Conservation (phyloP, 2,329 filamentous ascomycete species). For the Saccharata proteae region DNA sequence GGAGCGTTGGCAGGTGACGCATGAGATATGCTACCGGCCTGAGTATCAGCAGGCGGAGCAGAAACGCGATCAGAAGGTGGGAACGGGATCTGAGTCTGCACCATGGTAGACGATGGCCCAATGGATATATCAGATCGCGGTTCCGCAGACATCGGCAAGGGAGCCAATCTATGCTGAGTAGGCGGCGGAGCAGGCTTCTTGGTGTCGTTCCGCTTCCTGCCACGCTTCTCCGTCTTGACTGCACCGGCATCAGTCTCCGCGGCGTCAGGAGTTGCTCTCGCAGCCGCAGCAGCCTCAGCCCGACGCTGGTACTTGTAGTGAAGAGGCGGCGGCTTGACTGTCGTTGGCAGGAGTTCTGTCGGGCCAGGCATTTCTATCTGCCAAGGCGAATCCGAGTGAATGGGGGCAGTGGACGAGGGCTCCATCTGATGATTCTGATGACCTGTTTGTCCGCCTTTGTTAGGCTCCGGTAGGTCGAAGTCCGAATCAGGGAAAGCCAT, state of each 20-base stretch:
- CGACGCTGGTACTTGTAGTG: conserved; percentile 6
- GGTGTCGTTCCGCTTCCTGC: conserved; percentile 7
- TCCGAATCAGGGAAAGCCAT: conserved; percentile 59
- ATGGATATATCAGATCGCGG: no score
- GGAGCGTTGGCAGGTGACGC: no score
- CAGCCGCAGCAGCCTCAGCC: no score
- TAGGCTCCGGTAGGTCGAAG: conserved; percentile 25
- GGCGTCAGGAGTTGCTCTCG: background rate
- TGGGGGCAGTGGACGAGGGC: no score
- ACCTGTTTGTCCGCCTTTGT: conserved; percentile 4
- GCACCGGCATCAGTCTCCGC: background rate
- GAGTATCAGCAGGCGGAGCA: no score
- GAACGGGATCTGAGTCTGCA: no score
- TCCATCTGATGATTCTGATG: background rate
- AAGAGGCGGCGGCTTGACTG: conserved; percentile 3
- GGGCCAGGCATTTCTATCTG: conserved; percentile 22
- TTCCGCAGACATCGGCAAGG: background rate
- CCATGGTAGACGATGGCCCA: no score
- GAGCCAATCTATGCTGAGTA: conserved; percentile 5
- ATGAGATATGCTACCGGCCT: no score
- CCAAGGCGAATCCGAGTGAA: conserved; percentile 7
- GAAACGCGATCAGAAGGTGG: no score
- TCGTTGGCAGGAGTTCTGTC: conserved; percentile 24
- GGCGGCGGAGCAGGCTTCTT: conserved; percentile 6
- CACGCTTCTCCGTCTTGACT: conserved; percentile 6